phyloP scores from a whole-genome alignment of 441 rosid genomes.

The Geranium incanum region DNA sequence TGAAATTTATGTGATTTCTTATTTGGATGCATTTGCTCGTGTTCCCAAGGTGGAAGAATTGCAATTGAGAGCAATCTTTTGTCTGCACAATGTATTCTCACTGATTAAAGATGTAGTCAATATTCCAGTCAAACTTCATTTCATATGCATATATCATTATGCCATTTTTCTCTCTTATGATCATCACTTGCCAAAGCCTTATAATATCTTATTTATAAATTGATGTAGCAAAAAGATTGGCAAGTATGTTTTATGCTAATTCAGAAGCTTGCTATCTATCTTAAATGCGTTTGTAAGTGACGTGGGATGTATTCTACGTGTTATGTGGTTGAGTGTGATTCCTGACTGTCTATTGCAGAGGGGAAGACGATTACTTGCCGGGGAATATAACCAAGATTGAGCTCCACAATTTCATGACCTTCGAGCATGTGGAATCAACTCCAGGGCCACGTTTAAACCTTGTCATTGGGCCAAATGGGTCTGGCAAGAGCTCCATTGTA shows the following conservation, averaged over 20 bases:
- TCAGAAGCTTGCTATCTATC: not conserved
- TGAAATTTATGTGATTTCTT: not conserved
- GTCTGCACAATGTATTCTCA: not conserved
- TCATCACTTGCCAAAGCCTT: slow-evolving; percentile 7
- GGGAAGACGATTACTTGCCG: slow-evolving; percentile 78
- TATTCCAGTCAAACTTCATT: not conserved
- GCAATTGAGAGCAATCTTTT: not conserved
- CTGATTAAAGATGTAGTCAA: not conserved
- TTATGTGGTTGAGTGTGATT: slow-evolving; percentile 10
- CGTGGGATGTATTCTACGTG: not conserved
- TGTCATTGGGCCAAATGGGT: slow-evolving; percentile 93
- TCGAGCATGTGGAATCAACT: slow-evolving; percentile 62
- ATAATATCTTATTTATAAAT: not conserved
- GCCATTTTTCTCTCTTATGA: not conserved
- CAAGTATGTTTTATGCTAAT: not conserved
- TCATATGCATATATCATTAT: not conserved
- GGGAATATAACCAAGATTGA: slow-evolving; percentile 83
- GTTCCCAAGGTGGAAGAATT: not conserved
- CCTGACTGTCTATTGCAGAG: slow-evolving; percentile 35
- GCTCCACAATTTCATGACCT: slow-evolving; percentile 88
- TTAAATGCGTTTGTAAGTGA: not conserved
- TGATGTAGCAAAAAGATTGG: not conserved
- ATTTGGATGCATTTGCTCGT: not conserved
- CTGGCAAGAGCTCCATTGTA: slow-evolving; percentile 93
- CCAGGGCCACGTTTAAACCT: slow-evolving; percentile 86